Conservation (phyloP, 768 basidiomycete species). For the Lentinula sp. region DNA sequence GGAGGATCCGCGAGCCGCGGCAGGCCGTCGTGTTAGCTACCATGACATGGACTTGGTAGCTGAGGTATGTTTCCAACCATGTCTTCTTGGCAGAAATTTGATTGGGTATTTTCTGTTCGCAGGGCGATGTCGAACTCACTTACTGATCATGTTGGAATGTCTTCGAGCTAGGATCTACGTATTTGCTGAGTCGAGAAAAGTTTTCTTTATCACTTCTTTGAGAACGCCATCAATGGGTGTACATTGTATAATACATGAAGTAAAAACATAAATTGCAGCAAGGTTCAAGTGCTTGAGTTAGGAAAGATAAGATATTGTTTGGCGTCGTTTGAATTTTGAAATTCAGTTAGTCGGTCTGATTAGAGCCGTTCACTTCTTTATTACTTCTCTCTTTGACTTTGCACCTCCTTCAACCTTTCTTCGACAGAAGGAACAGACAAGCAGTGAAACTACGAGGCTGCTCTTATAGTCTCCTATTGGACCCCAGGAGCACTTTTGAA, state of each 20-base stretch:
- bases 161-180: neutral
- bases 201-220: neutral
- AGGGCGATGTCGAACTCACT: conserved; percentile 58
- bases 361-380: neutral
- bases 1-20: conserved; percentile 88
- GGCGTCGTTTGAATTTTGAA: conserved; percentile 2
- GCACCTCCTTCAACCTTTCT: neutral
- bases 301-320: neutral
- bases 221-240: neutral
- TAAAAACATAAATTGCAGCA: neutral
- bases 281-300: too few species aligned
- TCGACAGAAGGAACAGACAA: neutral
- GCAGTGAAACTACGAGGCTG: neutral
- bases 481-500: neutral
- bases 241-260: neutral
- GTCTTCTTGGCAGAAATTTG: conserved; percentile 10
- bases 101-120: neutral
- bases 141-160: conserved; percentile 17
- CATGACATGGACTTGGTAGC: conserved; percentile 94
- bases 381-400: neutral
- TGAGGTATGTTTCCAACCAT: conserved; percentile 39
- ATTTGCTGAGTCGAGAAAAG: neutral
- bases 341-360: neutral
- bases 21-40: conserved; percentile 86
- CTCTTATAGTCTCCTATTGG: neutral